Evolutionary conservation across 2,329 filamentous ascomycete species (phyloP).

Genomic region (Ophiostoma tasmaniense): DNA sequence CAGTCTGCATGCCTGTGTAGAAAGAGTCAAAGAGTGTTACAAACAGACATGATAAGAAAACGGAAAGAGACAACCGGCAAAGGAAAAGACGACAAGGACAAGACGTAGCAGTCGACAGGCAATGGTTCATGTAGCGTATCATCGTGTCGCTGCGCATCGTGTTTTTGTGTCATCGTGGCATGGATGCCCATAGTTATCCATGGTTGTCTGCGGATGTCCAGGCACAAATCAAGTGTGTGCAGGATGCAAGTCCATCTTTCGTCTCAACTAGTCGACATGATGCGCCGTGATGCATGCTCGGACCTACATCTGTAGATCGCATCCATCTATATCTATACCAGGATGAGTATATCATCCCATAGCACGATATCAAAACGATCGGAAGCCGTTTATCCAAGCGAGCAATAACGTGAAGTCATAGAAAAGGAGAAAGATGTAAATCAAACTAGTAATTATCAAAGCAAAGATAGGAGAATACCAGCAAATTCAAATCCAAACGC

Average conservation of each 20-base stretch:
- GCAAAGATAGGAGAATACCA: not conserved
- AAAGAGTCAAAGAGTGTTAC: not conserved
- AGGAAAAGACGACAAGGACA: not conserved
- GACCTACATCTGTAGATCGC: not conserved
- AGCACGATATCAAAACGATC: too few species aligned
- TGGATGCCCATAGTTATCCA: too few species aligned
- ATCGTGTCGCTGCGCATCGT: not conserved
- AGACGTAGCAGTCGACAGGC: not conserved
- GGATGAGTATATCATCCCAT: too few species aligned
- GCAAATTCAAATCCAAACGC: not conserved
- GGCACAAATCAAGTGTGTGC: not conserved
- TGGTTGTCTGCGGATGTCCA: not conserved
- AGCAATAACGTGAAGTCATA: not conserved
- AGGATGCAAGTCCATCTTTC: not conserved
- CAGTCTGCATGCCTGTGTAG: not conserved
- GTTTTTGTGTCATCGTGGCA: not conserved
- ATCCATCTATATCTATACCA: too few species aligned
- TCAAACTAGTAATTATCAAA: not conserved
- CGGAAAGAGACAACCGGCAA: not conserved
- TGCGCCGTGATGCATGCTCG: not conserved
- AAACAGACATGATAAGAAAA: not conserved
- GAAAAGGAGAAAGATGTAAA: not conserved
- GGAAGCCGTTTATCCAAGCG: not conserved
- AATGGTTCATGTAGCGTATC: not conserved
- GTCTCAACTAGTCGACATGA: not conserved